Evolutionary conservation across 169 alveolate genomes (phyloP).

Genomic region (Eimeria acervulina): DNA sequence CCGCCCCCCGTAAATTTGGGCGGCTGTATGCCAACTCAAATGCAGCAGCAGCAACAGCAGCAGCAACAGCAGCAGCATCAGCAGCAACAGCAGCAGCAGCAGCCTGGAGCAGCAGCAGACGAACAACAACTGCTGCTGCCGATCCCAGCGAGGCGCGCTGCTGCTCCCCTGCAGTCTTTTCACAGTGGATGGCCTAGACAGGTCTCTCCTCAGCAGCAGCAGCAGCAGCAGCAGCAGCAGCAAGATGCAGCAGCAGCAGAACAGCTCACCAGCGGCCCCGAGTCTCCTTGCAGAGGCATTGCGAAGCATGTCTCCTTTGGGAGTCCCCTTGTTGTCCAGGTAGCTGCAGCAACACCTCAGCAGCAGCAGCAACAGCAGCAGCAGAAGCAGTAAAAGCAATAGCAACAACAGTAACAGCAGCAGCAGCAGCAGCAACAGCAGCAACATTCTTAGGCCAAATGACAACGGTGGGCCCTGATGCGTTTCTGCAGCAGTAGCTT

Average conservation of each 20-base stretch:
- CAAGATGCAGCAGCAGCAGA: not conserved
- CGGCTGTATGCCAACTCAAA: not conserved
- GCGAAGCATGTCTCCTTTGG: constrained; percentile 38
- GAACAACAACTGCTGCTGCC: constrained; percentile 7
- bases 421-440: constrained; percentile 20
- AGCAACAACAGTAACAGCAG: not conserved
- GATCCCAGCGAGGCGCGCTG: constrained; percentile 35
- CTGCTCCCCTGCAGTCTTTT: not conserved
- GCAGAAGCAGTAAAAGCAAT: not conserved
- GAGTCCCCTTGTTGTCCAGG: constrained; percentile 43
- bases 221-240: constrained; percentile 33
- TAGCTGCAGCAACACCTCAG: not conserved
- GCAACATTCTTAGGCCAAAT: not conserved
- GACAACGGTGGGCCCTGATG: too few species aligned
- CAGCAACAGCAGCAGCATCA: constrained; percentile 14
- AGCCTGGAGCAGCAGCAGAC: too few species aligned
- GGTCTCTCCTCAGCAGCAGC: not conserved
- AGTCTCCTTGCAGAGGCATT: not conserved
- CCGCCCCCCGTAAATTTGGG: not conserved
- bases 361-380: constrained; percentile 30
- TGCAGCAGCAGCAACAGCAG: constrained; percentile 43
- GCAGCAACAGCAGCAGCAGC: constrained; percentile 13
- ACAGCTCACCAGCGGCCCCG: not conserved
- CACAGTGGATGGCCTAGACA: constrained; percentile 12
- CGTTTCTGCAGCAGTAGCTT: too few species aligned